Conservation (phyloP, 345 rosid genomes). For the Boechera retrofracta region DNA sequence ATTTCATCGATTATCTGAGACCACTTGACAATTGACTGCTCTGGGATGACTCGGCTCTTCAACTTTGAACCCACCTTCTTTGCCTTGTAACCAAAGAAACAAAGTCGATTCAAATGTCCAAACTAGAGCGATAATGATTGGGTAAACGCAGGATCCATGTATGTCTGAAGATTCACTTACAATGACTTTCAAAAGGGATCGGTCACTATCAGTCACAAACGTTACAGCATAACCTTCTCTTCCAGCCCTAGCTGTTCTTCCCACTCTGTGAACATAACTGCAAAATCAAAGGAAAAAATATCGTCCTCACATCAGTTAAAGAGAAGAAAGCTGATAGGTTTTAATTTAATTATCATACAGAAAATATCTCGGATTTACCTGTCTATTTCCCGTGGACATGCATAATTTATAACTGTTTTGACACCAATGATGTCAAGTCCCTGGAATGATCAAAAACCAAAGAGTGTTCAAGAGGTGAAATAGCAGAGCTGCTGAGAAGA, state of each 20-base stretch:
- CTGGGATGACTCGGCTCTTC: conserved; percentile 80
- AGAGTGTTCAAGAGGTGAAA: conserved; percentile 26
- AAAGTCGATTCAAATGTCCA: conserved; percentile 13
- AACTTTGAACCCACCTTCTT: conserved; percentile 91
- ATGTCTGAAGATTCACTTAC: conserved; percentile 53
- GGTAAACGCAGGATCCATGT: conserved; percentile 19
- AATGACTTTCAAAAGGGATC: conserved; percentile 89
- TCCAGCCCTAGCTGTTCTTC: conserved; percentile 99
- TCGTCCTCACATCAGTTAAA: conserved; percentile 7
- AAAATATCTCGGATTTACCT: conserved; percentile 50
- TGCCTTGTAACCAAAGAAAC: conserved; percentile 51
- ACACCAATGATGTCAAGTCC: conserved; percentile 99
- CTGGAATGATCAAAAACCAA: conserved; percentile 47
- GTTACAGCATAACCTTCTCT: conserved; percentile 98
- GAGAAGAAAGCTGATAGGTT: conserved; percentile 17
- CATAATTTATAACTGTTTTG: conserved; percentile 90
- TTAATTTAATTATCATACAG: not conserved
- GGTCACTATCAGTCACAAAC: conserved; percentile 87
- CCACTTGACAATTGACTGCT: conserved; percentile 91
- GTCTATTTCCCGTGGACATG: conserved; percentile 95
- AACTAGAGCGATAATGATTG: conserved; percentile 2
- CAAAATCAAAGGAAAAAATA: conserved; percentile 23
- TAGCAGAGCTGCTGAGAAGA: conserved; percentile 23
- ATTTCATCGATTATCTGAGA: conserved; percentile 79
- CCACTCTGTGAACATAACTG: conserved; percentile 97